phyloP scores from a whole-genome alignment of 2,329 filamentous ascomycete genomes.

The Diaporthe aspalathi region DNA sequence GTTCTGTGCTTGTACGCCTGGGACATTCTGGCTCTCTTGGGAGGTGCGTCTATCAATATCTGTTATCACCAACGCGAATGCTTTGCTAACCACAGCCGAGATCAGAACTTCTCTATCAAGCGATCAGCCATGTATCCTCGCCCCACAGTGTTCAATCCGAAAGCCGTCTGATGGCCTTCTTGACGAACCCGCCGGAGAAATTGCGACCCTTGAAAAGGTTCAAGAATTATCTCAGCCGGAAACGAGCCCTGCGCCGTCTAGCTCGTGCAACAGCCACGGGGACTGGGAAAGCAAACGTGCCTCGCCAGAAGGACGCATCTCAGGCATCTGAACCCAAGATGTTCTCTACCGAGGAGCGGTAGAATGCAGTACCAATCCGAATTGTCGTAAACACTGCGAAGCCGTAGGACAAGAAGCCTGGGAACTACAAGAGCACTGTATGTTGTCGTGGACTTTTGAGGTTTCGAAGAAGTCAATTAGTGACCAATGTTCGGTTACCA shows the following conservation, averaged over 20 bases:
- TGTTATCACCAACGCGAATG: background rate
- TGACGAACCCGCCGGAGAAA: background rate
- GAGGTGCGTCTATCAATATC: background rate
- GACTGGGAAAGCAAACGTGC: too few relatives aligned
- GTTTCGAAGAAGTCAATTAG: too few relatives aligned
- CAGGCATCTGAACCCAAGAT: too few relatives aligned
- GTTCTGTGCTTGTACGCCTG: background rate
- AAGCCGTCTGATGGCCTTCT: background rate
- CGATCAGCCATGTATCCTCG: background rate
- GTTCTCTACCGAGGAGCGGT: too few relatives aligned
- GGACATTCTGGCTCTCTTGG: background rate
- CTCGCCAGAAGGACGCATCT: too few relatives aligned
- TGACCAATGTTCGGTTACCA: too few relatives aligned
- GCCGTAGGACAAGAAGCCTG: too few relatives aligned
- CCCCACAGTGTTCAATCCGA: background rate
- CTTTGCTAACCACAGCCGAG: background rate
- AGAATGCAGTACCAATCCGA: too few relatives aligned
- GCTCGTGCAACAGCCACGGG: background rate
- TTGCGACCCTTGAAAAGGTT: background rate
- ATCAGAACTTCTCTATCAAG: background rate
- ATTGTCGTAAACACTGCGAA: too few relatives aligned
- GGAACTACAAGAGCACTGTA: too few relatives aligned
- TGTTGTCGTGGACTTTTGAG: too few relatives aligned
- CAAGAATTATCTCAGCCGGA: background rate
- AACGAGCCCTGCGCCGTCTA: rapidly evolving